Conservation (phyloP, 1,284 basidiomycete genomes). For the Melampsora americana region DNA sequence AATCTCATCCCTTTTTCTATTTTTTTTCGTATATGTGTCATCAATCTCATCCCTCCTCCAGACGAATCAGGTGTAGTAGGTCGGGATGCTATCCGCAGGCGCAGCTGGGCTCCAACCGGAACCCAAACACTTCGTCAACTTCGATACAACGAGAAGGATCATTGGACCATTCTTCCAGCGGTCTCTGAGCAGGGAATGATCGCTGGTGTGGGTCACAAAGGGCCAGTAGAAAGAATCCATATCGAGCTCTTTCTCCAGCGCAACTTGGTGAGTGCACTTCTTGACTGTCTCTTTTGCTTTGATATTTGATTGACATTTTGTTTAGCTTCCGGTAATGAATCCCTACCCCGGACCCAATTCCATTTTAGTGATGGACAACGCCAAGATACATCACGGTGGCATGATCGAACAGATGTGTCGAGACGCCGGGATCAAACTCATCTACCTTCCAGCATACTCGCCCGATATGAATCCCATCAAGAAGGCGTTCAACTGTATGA, state of each 20-base stretch:
- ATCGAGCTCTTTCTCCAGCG: conserved; percentile 9
- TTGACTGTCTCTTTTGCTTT: not conserved
- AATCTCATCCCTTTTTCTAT: too few species aligned
- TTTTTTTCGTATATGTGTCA: not conserved
- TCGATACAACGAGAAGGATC: not conserved
- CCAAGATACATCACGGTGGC: conserved; percentile 6
- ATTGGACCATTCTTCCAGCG: conserved; percentile 1
- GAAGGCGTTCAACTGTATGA: too few species aligned
- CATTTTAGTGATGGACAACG: too few species aligned
- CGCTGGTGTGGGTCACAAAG: not conserved
- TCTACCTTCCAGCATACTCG: conserved; percentile 5
- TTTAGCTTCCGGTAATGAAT: conserved; percentile 19
- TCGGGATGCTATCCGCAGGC: not conserved
- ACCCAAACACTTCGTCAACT: not conserved
- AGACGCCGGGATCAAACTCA: not conserved
- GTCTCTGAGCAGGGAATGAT: not conserved
- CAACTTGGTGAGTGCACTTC: not conserved
- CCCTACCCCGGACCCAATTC: not conserved
- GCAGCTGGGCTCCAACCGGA: not conserved
- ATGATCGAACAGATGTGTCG: not conserved
- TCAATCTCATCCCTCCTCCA: not conserved
- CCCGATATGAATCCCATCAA: conserved; percentile 13
- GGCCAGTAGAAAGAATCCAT: not conserved
- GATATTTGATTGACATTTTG: not conserved
- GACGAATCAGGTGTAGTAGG: not conserved